phyloP scores from a whole-genome alignment of 495 filamentous ascomycete genomes.

The Chlorociboria aeruginascens region DNA sequence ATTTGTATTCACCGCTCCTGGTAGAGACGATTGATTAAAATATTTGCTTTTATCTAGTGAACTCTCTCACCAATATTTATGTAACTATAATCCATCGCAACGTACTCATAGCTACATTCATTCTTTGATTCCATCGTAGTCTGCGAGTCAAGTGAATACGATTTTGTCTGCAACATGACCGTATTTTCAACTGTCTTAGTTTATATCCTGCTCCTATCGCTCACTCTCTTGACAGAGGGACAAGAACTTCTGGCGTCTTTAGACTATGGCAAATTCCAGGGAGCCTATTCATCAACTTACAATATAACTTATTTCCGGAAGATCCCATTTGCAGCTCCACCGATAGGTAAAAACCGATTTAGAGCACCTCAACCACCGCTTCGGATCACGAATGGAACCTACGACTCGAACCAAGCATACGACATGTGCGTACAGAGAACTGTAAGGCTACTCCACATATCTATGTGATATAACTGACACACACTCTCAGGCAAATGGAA shows the following conservation, averaged over 20 bases:
- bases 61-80: too few relatives aligned
- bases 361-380: constrained; percentile 32
- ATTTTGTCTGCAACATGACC: too few relatives aligned
- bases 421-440: constrained; percentile 47
- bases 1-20: too few relatives aligned
- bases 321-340: constrained; percentile 49
- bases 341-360: constrained; percentile 39
- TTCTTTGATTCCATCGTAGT: too few relatives aligned
- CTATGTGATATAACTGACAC: background rate
- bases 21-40: too few relatives aligned
- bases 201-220: background rate
- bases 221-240: background rate
- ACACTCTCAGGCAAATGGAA: constrained; percentile 32
- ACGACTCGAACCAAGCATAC: constrained; percentile 44
- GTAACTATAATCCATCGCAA: too few relatives aligned
- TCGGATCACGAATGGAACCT: constrained; percentile 32
- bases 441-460: constrained; percentile 9
- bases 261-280: constrained; percentile 46
- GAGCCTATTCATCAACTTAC: constrained; percentile 40
- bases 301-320: constrained; percentile 42
- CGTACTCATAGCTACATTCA: too few relatives aligned
- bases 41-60: too few relatives aligned
- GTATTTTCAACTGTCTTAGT: background rate
- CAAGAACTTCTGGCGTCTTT: constrained; percentile 27
- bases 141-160: too few relatives aligned